Base-by-base conservation (phyloP, 2,329 filamentous ascomycete genomes). In the Rutstroemia sp. region DNA sequence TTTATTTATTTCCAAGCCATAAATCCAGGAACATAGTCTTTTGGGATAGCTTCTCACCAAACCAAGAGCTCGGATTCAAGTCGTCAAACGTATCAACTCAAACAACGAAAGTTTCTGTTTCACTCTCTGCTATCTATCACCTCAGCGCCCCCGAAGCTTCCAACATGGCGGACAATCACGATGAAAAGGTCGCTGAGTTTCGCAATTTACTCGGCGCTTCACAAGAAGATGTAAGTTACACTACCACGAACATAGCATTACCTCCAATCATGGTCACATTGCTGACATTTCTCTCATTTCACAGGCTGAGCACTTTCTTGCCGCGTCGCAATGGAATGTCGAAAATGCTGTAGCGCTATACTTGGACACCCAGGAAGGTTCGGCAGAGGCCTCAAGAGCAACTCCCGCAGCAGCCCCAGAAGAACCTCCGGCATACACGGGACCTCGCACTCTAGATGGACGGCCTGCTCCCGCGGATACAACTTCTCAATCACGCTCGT, bases 281-380 rank as follows among this genome's bases (percentile, higher is more conserved):
- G 44, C 19, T 34, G 3, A 38, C 27, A 18, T n/a, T n/a, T n/a
- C 5, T 18, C 1, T 9, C 5, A n/a, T 7, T 7, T 45, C 25
- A 41, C 55, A 91, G 87, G 87, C 87, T 48, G 76, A 77, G 56
- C 77, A 85, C 59, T 87, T 87, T 63, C 81, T 92, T 7, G 74
- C 77, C 21, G 78, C 79, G 38, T 83, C 79, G 65, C 73, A 79
- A 61, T 90, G 87, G 85, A 79, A 90, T 65, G 72, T 89, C 45
- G 76, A 79, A 62, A 73, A 76, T 9, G 86, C 86, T 16, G 78
- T 81, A 54, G 77, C 81, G 30, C 78, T 82, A 51, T 88, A 79
- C 73, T 89, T 82, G 67, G 75, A 77, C 59, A 76, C 81, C 57
- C 72, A 77, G 37, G 81, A 84, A 25, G 77, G 80, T 55, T n/a